Evolutionary conservation across 139 green algal genomes (phyloP), one percentile per base, ranked within the genome.

Genomic region (Nannochloris sp.): DNA sequence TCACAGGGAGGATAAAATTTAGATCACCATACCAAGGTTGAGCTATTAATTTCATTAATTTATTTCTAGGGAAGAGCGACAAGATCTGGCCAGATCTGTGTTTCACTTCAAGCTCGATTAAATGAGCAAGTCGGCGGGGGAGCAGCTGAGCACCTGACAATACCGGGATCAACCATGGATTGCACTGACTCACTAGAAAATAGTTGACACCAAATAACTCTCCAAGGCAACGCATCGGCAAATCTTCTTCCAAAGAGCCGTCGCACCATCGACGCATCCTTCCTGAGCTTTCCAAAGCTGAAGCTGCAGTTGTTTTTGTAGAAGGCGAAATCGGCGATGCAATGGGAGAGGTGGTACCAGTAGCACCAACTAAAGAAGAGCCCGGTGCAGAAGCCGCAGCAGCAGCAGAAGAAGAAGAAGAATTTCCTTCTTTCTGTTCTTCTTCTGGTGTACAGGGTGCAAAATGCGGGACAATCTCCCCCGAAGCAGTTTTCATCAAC

Each of bases 181-280:
- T 96, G 68, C 76, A 87, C 78, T 96, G 89, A 64, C 39, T 75
- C 15, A 95, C 86, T 27, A 96, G 67, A 64, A 94, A 96, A 71
- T 93, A 86, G 81, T 95, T 96, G 51, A 90, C 89, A 59, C 90
- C 90, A 81, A 95, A 96, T 74, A 91, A 89, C 74, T 95, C 87
- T 6, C 56, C 73, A 27, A 96, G 70, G 12, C 68, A 70, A 61
- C 86, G 71, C 69, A 86, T 85, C 38, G 89, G 90, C 61, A 95
- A 72, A 76, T 95, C 81, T 44, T 83, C 69, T 78, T 76, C 85
- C 51, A 91, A 57, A 47, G 61, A 83, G 57, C 86, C 88, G 65
- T 90, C 87, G 14, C 82, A 73, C 87, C 87, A 93, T 13, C 84
- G 76, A 38, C 87, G 72, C 45, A 83, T 59, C 7, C 42, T 19